Percentiles rank a stretch among this genome's conserved stretches.
These are phyloP conservation scores for Lanmaoa rubissima DNA, from an alignment of 768 basidiomycete species.

Conservation along the genomic window DNA sequence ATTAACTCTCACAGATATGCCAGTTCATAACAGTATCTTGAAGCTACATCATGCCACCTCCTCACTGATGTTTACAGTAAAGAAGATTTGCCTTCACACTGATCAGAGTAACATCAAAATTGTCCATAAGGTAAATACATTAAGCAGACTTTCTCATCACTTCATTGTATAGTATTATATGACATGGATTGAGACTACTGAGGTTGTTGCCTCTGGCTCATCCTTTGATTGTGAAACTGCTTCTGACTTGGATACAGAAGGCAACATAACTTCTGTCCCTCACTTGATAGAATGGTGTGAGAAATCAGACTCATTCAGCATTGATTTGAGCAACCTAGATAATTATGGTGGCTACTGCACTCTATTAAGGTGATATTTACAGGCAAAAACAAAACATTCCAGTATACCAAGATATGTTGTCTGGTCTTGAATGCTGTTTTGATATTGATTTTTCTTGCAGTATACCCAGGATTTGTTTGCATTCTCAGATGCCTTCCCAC, in stretches of 20 bases:
- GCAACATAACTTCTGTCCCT: constrained; percentile 58
- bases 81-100: constrained; percentile 82
- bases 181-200: constrained; percentile 81
- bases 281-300: constrained; percentile 37
- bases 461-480: constrained; percentile 50
- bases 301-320: constrained; percentile 58
- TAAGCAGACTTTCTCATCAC: constrained; percentile 84
- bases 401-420: constrained; percentile 56
- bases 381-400: constrained; percentile 57
- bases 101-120: constrained; percentile 83
- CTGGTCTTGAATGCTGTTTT: neutral
- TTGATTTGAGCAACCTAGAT: constrained; percentile 63
- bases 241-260: constrained; percentile 38
- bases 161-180: constrained; percentile 94
- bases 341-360: constrained; percentile 54
- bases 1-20: constrained; percentile 85
- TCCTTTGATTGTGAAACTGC: constrained; percentile 47
- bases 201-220: constrained; percentile 44
- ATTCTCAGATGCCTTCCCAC: neutral
- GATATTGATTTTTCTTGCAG: constrained; percentile 24
- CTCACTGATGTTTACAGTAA: constrained; percentile 47
- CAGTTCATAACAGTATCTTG: constrained; percentile 39
- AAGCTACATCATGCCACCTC: neutral
- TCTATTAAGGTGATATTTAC: constrained; percentile 62
- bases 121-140: constrained; percentile 84